These are phyloP conservation scores for Lentinula detonsa DNA, from an alignment of 768 basidiomycete species.

Conservation along the genomic window DNA sequence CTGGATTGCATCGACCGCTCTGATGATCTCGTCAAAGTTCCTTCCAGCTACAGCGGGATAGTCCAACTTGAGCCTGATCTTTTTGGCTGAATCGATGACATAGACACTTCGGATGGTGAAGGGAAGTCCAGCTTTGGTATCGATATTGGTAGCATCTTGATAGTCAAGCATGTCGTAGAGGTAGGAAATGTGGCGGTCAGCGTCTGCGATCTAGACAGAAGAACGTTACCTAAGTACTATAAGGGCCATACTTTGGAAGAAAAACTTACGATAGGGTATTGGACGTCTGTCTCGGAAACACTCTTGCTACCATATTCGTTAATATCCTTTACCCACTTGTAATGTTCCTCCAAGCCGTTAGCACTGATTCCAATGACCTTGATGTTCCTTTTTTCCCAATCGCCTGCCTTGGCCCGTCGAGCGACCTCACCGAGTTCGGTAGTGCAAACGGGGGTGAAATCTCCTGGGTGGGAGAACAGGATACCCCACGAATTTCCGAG, in stretches of 20 bases:
- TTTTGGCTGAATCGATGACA: constrained; percentile 94
- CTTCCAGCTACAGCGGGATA: constrained; percentile 97
- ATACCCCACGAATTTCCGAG: constrained; percentile 77
- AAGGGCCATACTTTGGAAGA: not conserved
- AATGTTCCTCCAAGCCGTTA: constrained; percentile 81
- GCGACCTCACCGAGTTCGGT: constrained; percentile 98
- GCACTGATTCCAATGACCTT: constrained; percentile 94
- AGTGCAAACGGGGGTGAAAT: constrained; percentile 92
- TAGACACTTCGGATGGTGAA: constrained; percentile 98
- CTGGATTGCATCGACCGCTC: constrained; percentile 91
- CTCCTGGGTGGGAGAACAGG: constrained; percentile 93
- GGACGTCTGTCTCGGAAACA: constrained; percentile 62
- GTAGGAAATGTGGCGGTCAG: constrained; percentile 76
- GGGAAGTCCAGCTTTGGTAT: constrained; percentile 74
- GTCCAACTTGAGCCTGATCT: constrained; percentile 81
- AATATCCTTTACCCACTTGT: constrained; percentile 87
- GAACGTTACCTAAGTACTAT: not conserved
- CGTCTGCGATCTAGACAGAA: constrained; percentile 78
- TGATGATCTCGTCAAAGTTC: constrained; percentile 70
- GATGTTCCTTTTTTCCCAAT: constrained; percentile 84
- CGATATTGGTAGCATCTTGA: constrained; percentile 88
- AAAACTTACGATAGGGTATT: constrained; percentile 83
- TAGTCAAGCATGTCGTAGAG: constrained; percentile 96
- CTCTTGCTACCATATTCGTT: constrained; percentile 68
- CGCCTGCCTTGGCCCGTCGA: constrained; percentile 55